Base-by-base conservation (phyloP, 257 asterid species). In the Nicotiana otophora region DNA sequence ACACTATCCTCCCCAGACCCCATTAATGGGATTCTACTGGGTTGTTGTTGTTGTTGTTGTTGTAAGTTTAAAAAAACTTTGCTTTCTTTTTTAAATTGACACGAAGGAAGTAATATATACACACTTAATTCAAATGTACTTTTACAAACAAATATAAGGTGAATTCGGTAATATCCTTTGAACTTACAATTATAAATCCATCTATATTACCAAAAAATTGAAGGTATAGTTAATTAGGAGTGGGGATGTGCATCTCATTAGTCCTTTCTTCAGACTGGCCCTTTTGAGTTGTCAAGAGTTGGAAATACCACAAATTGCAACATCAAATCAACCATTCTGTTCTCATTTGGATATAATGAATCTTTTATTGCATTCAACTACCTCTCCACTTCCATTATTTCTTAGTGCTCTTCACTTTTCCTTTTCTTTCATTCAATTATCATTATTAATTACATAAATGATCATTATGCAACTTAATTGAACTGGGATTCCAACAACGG, bases 231-330 rank as follows among this genome's bases (percentile, higher is more conserved):
- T 74, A 36, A 51, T 7, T 46, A 51, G 16, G 62, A 48, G 63
- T 14, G 79, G 62, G 61, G 63, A 74, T 74, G 39, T 20, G 16
- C 42, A 51, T n/a, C 9, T 74, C 16, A 74, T 48, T 26, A 51
- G 28, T 74, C 62, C 28, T 26, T 74, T 51, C 58, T 17, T 74
- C 63, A 51, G 30, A 51, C 31, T 51, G 63, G 55, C 33, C 77
- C 77, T 16, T 46, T 63, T 63, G 83, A 39, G 76, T 63, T 63
- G 83, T 67, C 20, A 80, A 80, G 77, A 80, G 77, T 62, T 80
- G 77, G 62, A 46, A 30, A 55, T 48, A 65, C 83, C 39, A 39
- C 64, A 16, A 20, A 4, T 2, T 63, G 46, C 31, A 63, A 80
- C 26, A 80, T 62, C 76, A 62, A 36, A 80, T 63, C 75, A 80